Base-by-base conservation (phyloP, 768 basidiomycete species). In the Lactarius deliciosus region DNA sequence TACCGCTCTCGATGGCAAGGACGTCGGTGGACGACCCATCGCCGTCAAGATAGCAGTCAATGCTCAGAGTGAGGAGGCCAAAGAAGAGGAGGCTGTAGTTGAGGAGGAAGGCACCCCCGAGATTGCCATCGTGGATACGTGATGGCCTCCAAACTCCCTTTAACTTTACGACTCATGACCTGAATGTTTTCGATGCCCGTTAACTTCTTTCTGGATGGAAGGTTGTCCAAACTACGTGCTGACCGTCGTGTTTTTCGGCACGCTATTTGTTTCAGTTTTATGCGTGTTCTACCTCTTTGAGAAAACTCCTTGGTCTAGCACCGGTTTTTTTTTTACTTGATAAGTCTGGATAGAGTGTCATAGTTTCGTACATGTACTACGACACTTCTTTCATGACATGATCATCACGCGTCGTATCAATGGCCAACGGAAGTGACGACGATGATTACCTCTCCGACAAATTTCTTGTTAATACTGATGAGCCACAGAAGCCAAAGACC, bases 31-130 rank as follows among this genome's bases (percentile, higher is more conserved):
- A 60, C 84, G 96, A 72, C 75, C 84, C 70, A 89, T 99, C 75
- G 91, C 91, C 68, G 92, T 98, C 81, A 98, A 97, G 83, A 83
- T 99, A 70, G 96, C 96, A 61, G 93, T 98, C 78, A 94, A 96
- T 79, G 81, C 89, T 61, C 82, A 85, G 73, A 84, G 81, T 68
- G 84, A 84, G 65, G 73, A 74, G n/a, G 76, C 70, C 22, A 75
- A 63, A 53, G 70, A 62, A 16, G 74, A 71, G 28, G 59, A 70
- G 28, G 64, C 43, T 13, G 57, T 32, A 63, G 71, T 73, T 70
- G 61, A 70, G 43, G 47, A 59, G 57, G 65, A 64, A 59, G 66
- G 34, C 43, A 61, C 68, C 45, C 45, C 69, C 54, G 72, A 69
- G 40, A 68, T 67, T 55, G 53, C 65, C 62, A 58, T 61, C 60